phyloP scores from a whole-genome alignment of 2,329 filamentous ascomycete species.

The Fusarium sp. region DNA sequence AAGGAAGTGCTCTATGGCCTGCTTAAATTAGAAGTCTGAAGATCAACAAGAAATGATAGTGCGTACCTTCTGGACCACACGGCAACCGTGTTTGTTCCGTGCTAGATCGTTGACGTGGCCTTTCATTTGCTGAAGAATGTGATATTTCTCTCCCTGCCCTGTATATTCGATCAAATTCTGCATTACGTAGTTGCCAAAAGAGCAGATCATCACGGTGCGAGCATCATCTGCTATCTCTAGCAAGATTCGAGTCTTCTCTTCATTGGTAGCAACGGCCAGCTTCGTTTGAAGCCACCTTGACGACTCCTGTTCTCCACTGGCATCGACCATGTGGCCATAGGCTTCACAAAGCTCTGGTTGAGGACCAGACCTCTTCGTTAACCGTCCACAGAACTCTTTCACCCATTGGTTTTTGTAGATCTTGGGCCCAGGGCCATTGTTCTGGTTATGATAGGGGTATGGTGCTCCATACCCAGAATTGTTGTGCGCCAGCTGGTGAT shows the following conservation, averaged over 20 bases:
- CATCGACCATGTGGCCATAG: slow-evolving; percentile 87
- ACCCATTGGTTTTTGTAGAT: slow-evolving; percentile 49
- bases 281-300: slow-evolving; percentile 96
- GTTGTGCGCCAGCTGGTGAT: slow-evolving; percentile 44
- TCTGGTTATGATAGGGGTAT: slow-evolving; percentile 62
- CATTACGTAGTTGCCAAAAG: slow-evolving; percentile 98
- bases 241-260: slow-evolving; percentile 93
- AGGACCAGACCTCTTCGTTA: slow-evolving; percentile 70
- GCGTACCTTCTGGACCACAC: slow-evolving; percentile 90
- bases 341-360: slow-evolving; percentile 90
- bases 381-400: not conserved
- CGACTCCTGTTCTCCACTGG: slow-evolving; percentile 94
- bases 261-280: slow-evolving; percentile 90
- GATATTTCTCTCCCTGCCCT: slow-evolving; percentile 90
- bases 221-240: slow-evolving; percentile 85
- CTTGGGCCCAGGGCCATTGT: slow-evolving; percentile 48
- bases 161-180: slow-evolving; percentile 98
- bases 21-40: slow-evolving; percentile 39
- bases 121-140: slow-evolving; percentile 86
- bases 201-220: slow-evolving; percentile 90
- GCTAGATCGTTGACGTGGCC: slow-evolving; percentile 84
- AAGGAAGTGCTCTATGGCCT: slow-evolving; percentile 90
- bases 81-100: slow-evolving; percentile 89
- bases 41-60: not conserved
- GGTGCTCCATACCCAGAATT: slow-evolving; percentile 42